Evolutionary conservation across 345 rosid genomes (phyloP).

Genomic region (Lepidium africanum): DNA sequence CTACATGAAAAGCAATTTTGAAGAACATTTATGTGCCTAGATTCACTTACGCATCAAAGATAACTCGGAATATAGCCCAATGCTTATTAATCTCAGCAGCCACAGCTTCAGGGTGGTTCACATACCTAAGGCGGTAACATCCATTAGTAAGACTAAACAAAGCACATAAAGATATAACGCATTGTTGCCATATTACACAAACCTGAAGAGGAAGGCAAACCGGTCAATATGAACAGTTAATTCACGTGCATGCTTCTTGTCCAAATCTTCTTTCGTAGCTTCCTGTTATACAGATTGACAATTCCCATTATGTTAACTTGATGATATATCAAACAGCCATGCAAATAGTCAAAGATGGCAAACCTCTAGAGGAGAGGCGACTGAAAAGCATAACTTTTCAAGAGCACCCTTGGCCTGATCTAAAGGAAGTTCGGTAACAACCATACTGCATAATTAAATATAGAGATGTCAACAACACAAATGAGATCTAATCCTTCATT

Average conservation of each 20-base stretch:
- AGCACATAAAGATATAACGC: neutral
- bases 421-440: conserved; percentile 87
- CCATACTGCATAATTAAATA: conserved; percentile 58
- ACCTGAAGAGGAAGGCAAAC: conserved; percentile 96
- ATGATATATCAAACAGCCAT: neutral
- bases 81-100: conserved; percentile 87
- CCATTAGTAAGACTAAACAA: conserved; percentile 16
- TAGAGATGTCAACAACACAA: conserved; percentile 18
- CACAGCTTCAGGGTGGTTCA: conserved; percentile 93
- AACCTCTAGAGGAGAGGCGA: conserved; percentile 88
- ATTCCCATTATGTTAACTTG: neutral
- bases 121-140: conserved; percentile 50
- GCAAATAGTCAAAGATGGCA: conserved; percentile 13
- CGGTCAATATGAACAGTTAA: conserved; percentile 93
- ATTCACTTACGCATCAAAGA: conserved; percentile 77
- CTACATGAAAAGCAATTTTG: neutral
- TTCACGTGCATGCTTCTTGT: conserved; percentile 85
- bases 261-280: conserved; percentile 61
- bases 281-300: conserved; percentile 42
- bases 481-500: conserved; percentile 4
- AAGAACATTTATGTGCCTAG: conserved; percentile 4
- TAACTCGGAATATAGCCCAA: conserved; percentile 87
- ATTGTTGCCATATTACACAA: conserved; percentile 11
- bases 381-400: conserved; percentile 74
- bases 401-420: conserved; percentile 80